phyloP scores from a whole-genome alignment of 768 basidiomycete genomes.

The Auriscalpium vulgare region DNA sequence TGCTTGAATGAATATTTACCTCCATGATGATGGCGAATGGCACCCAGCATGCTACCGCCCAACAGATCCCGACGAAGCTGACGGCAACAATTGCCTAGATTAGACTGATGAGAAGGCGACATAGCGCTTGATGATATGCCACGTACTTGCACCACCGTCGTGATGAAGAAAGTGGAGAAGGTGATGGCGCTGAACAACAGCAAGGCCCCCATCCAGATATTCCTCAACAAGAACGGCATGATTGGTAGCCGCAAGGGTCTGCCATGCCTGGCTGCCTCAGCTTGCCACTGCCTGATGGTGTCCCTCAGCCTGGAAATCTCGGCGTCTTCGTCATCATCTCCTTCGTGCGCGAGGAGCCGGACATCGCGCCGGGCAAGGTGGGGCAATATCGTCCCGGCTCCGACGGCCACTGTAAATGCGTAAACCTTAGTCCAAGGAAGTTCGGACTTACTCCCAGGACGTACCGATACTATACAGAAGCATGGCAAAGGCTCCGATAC shows the following conservation, averaged over 20 bases:
- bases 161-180: slow-evolving; percentile 81
- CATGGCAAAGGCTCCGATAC: slow-evolving; percentile 84
- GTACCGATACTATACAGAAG: slow-evolving; percentile 83
- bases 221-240: slow-evolving; percentile 86
- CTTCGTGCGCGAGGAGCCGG: slow-evolving; percentile 62
- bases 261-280: slow-evolving; percentile 72
- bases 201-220: slow-evolving; percentile 89
- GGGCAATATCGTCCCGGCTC: slow-evolving; percentile 75
- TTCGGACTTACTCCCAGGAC: slow-evolving; percentile 15
- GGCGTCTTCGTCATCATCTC: slow-evolving; percentile 66
- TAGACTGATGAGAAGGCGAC: too few species aligned
- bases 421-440: slow-evolving; percentile 7
- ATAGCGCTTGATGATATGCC: not conserved
- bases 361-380: slow-evolving; percentile 76
- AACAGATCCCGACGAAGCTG: slow-evolving; percentile 83
- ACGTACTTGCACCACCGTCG: slow-evolving; percentile 61
- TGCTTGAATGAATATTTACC: slow-evolving; percentile 29
- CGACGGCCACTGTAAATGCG: slow-evolving; percentile 63
- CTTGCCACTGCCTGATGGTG: slow-evolving; percentile 75
- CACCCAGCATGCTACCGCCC: slow-evolving; percentile 98
- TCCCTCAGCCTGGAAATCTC: slow-evolving; percentile 64
- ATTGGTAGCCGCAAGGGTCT: slow-evolving; percentile 71
- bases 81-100: slow-evolving; percentile 72
- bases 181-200: slow-evolving; percentile 73
- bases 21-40: slow-evolving; percentile 98